A percentile compares a stretch with the other conserved stretches of the same genome.
Evolutionary conservation across 2,329 filamentous ascomycete genomes (phyloP).

Genomic region (Anthostomella pinea): DNA sequence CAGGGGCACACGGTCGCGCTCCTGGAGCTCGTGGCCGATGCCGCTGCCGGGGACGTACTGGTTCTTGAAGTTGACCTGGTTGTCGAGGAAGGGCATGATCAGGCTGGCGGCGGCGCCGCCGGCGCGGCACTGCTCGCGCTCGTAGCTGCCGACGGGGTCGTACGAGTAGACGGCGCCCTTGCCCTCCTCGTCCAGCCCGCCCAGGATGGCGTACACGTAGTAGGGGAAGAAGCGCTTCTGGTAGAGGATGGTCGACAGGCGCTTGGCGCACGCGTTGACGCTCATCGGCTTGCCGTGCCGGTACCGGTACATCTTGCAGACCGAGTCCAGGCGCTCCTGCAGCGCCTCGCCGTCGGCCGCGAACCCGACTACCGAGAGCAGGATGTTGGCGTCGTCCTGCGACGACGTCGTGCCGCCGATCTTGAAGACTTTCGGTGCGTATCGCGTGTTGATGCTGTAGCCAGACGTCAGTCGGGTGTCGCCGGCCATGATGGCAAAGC

Average conservation of each 20-base stretch:
- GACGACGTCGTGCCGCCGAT: conserved; percentile 88
- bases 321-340: conserved; percentile 87
- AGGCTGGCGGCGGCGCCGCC: conserved; percentile 88
- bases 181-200: conserved; percentile 90
- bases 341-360: conserved; percentile 91
- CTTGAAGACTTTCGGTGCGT: conserved; percentile 93
- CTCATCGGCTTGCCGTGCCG: conserved; percentile 96
- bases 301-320: conserved; percentile 99
- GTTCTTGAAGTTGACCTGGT: conserved; percentile 99
- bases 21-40: conserved; percentile 74
- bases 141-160: conserved; percentile 96
- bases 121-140: conserved; percentile 92
- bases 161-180: conserved; percentile 95
- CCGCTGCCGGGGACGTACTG: conserved; percentile 89
- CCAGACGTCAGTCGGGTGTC: conserved; percentile 94
- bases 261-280: conserved; percentile 90
- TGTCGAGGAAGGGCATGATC: conserved; percentile 99
- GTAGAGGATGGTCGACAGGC: conserved; percentile 93
- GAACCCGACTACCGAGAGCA: conserved; percentile 93
- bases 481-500: conserved; percentile 95
- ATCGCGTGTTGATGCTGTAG: conserved; percentile 98
- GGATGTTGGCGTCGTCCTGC: conserved; percentile 79
- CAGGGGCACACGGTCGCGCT: conserved; percentile 68
- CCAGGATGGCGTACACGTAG: conserved; percentile 93
- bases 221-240: conserved; percentile 98